Evolutionary conservation across 371 early-diverging fungal genomes (phyloP).

Genomic region (Haplosporangium sp.): DNA sequence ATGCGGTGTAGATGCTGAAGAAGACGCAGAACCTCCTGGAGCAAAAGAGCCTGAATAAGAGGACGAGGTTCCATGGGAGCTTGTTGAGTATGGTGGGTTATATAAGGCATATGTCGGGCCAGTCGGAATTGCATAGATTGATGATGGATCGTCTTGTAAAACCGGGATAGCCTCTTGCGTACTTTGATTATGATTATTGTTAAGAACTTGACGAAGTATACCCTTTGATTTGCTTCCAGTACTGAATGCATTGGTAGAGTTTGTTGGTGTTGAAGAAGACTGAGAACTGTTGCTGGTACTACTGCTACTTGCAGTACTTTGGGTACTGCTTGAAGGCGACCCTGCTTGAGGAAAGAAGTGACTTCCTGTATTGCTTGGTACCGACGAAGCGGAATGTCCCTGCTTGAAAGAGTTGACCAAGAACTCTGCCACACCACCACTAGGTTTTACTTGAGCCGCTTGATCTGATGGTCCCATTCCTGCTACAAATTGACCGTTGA

Average conservation of each 20-base stretch:
- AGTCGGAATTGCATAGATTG: conserved; percentile 29
- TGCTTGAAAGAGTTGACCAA: conserved; percentile 51
- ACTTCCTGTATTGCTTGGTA: conserved; percentile 24
- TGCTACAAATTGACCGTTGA: conserved; percentile 46
- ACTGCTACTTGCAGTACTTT: background rate
- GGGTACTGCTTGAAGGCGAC: background rate
- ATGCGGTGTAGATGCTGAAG: conserved; percentile 28
- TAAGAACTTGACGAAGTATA: conserved; percentile 12
- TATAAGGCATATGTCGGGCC: conserved; percentile 49
- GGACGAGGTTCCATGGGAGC: conserved; percentile 28
- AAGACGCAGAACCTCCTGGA: conserved; percentile 21
- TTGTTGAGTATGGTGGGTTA: conserved; percentile 44
- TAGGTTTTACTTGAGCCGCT: conserved; percentile 17
- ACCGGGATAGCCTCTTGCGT: conserved; percentile 18
- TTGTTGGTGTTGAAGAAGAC: conserved; percentile 1
- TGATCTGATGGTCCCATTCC: conserved; percentile 42
- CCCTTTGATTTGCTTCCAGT: conserved; percentile 11
- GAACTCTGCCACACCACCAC: conserved; percentile 43
- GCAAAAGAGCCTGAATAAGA: conserved; percentile 25
- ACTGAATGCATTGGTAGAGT: background rate
- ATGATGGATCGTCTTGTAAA: conserved; percentile 33
- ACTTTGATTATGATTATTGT: background rate
- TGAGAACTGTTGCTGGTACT: conserved; percentile 11
- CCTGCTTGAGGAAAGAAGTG: conserved; percentile 25
- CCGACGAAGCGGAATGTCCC: conserved; percentile 29